Conservation (phyloP, 2,329 filamentous ascomycete species). For the Arthrobotrys iridis region DNA sequence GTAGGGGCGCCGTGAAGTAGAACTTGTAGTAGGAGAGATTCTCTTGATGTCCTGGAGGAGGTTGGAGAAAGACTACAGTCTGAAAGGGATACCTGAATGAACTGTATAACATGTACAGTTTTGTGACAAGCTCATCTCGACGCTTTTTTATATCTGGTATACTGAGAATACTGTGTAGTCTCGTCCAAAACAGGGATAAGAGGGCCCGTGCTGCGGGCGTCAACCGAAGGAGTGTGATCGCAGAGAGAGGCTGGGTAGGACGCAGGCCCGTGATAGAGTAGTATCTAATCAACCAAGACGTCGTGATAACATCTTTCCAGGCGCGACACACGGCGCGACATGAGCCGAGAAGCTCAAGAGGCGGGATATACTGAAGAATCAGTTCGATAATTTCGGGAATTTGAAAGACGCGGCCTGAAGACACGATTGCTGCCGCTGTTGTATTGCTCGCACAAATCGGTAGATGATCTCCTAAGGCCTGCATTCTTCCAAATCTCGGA, state of each 20-base stretch:
- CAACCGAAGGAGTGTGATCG: constrained; percentile 3
- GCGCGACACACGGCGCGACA: constrained; percentile 18
- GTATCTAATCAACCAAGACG: constrained; percentile 19
- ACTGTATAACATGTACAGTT: neutral
- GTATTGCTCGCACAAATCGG: no score
- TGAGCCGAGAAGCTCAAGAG: constrained; percentile 12
- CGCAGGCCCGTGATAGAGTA: constrained; percentile 6
- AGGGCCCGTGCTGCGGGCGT: neutral
- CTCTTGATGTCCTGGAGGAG: neutral
- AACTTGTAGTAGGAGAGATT: constrained; percentile 6
- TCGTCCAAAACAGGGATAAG: constrained; percentile 16
- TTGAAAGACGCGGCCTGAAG: neutral
- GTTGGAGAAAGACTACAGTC: neutral
- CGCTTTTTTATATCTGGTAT: neutral
- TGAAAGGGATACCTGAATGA: constrained; percentile 11
- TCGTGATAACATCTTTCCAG: constrained; percentile 12
- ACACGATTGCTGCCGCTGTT: neutral
- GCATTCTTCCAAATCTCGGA: neutral
- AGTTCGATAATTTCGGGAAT: constrained; percentile 27
- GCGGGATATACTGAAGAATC: neutral
- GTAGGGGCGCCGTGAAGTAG: neutral
- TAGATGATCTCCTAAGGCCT: neutral
- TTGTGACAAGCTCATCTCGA: neutral
- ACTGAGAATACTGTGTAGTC: neutral
- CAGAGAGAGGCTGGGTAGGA: neutral